Evolutionary conservation across 345 rosid genomes (phyloP).

Genomic region (Citrus sinensis): DVS_A1.0 CM039162.1:30599501-30600000

Average conservation of each 20-base stretch:
- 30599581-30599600: constrained; percentile 74
- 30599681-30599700: neutral
- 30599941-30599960: neutral
- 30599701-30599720: neutral
- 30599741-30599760: neutral
- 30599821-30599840: neutral
- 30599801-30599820: neutral
- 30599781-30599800: neutral
- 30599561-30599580: constrained; percentile 67
- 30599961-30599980: neutral
- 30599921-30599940: neutral
- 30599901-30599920: neutral
- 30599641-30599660: constrained; percentile 92
- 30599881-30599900: neutral
- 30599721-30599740: neutral
- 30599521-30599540: constrained; percentile 79
- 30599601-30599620: constrained; percentile 66
- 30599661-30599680: neutral
- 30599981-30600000: neutral
- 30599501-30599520: constrained; percentile 59
- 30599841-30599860: neutral
- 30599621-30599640: constrained; percentile 65
- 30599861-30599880: neutral
- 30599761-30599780: neutral
- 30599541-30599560: constrained; percentile 64